Percentiles rank a stretch among this genome's conserved stretches.
These are phyloP conservation scores for Noccaea bulbosa DNA, from an alignment of 345 rosid genomes.

Conservation along the genomic window DNA sequence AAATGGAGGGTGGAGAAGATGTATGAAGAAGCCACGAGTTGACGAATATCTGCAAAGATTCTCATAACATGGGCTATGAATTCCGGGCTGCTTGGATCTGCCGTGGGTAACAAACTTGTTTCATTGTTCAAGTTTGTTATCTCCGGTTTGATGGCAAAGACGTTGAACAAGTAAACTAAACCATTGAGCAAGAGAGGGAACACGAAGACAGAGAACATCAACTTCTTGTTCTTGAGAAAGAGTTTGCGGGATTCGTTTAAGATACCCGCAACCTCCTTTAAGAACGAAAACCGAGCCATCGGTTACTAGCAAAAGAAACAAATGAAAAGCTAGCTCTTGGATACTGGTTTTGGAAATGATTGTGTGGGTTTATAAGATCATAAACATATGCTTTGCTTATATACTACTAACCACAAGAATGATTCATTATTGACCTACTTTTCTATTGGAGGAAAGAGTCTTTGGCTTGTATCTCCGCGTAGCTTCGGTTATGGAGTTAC, in stretches of 20 bases:
- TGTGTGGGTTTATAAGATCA: slow-evolving; percentile 16
- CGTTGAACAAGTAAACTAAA: slow-evolving; percentile 35
- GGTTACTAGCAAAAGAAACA: slow-evolving; percentile 1
- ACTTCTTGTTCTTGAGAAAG: slow-evolving; percentile 47
- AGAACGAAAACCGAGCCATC: slow-evolving; percentile 19
- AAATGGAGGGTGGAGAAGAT: slow-evolving; percentile 21
- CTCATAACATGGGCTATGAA: slow-evolving; percentile 37
- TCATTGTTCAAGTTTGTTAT: slow-evolving; percentile 40
- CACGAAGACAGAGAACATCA: slow-evolving; percentile 47
- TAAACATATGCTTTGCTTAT: slow-evolving; percentile 13
- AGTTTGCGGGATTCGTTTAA: slow-evolving; percentile 50
- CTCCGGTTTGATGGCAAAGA: slow-evolving; percentile 42
- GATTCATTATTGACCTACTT: slow-evolving; percentile 7
- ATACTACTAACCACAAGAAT: slow-evolving; percentile 25
- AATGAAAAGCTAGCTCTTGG: slow-evolving; percentile 22
- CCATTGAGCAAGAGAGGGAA: slow-evolving; percentile 41
- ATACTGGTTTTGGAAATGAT: slow-evolving; percentile 16
- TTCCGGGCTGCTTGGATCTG: slow-evolving; percentile 42
- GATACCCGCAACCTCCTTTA: slow-evolving; percentile 39
- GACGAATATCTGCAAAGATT: slow-evolving; percentile 33
- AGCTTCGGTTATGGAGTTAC: slow-evolving; percentile 11
- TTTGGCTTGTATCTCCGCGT: background rate
- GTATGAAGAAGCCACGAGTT: slow-evolving; percentile 35
- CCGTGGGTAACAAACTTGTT: slow-evolving; percentile 24
- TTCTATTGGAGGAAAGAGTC: slow-evolving; percentile 15